Conservation (phyloP, 257 asterid species). For the Nicotiana knightiana region DNA sequence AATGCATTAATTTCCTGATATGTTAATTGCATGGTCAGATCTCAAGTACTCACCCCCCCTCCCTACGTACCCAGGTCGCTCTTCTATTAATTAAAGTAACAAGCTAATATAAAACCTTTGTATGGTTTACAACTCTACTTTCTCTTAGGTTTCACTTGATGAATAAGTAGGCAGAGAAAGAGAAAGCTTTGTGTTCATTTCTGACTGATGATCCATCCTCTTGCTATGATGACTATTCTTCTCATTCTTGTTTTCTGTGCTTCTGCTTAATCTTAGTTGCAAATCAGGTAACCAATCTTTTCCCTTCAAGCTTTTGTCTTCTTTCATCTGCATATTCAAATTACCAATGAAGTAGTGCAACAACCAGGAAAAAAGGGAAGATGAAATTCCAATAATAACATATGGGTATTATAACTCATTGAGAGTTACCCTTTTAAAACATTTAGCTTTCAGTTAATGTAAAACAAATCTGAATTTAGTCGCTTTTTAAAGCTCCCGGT, state of each 20-base stretch:
- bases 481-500: too few relatives aligned
- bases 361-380: too few relatives aligned
- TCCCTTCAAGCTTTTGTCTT: slow-evolving; percentile 18
- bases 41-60: slow-evolving; percentile 64
- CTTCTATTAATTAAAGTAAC: neutral
- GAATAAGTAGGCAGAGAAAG: slow-evolving; percentile 44
- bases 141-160: slow-evolving; percentile 14
- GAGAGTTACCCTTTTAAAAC: too few relatives aligned
- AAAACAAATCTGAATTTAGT: too few relatives aligned
- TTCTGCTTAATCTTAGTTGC: slow-evolving; percentile 51
- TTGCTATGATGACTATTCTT: slow-evolving; percentile 13
- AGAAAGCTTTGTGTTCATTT: slow-evolving; percentile 72
- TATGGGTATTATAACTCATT: too few relatives aligned
- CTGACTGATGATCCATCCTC: slow-evolving; percentile 33
- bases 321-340: slow-evolving; percentile 34
- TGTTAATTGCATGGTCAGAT: slow-evolving; percentile 47
- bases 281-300: slow-evolving; percentile 38
- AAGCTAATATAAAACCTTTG: neutral
- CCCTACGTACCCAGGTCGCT: slow-evolving; percentile 8
- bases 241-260: slow-evolving; percentile 22
- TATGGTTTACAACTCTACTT: neutral
- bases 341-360: neutral
- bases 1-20: slow-evolving; percentile 27
- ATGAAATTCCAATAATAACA: too few relatives aligned
- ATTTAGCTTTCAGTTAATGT: too few relatives aligned